Conservation (phyloP, 169 alveolate species). For the Perkinsus marinus region DNA sequence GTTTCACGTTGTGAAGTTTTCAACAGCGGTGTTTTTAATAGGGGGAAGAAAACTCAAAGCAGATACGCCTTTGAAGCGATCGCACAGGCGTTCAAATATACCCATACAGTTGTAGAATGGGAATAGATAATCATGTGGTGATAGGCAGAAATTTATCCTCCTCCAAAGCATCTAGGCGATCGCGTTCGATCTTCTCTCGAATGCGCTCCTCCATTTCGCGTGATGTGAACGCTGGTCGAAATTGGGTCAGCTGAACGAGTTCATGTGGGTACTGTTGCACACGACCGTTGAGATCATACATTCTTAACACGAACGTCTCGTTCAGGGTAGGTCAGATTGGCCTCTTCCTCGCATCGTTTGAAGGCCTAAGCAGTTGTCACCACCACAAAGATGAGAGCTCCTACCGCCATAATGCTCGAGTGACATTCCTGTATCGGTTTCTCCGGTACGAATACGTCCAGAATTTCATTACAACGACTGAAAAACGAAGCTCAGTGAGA, state of each 20-base stretch:
- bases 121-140: background rate
- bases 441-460: background rate
- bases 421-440: background rate
- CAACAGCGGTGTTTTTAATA: too few species aligned
- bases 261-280: background rate
- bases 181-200: background rate
- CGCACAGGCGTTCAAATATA: too few species aligned
- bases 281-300: too few species aligned
- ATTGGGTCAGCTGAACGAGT: background rate
- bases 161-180: background rate
- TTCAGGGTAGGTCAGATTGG: background rate
- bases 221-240: background rate
- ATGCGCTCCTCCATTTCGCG: background rate
- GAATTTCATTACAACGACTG: background rate
- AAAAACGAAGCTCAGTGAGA: background rate
- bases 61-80: too few species aligned
- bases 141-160: background rate
- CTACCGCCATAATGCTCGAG: background rate
- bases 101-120: background rate
- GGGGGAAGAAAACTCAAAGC: too few species aligned
- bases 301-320: background rate
- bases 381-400: background rate
- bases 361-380: background rate
- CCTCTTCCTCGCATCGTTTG: background rate
- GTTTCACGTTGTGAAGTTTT: background rate